Percentiles rank a stretch among this genome's conserved stretches.
Conservation (phyloP, 129 eudicot genomes). For the Pseudognaphalium luteoalbum region DNA sequence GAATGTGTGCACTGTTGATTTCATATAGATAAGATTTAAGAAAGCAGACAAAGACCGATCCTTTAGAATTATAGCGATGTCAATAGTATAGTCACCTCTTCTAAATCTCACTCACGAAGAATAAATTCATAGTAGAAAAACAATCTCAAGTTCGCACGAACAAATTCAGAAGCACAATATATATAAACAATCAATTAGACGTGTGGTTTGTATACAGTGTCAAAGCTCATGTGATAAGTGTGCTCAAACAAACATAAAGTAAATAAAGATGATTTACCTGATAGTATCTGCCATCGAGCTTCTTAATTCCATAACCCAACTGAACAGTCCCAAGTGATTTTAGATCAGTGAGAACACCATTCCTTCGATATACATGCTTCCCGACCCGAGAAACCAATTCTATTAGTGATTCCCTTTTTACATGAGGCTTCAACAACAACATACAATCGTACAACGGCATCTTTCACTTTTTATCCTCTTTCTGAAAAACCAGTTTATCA, state of each 20-base stretch:
- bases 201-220: too few relatives aligned
- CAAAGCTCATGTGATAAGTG: not conserved
- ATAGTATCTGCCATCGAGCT: slow-evolving; percentile 84
- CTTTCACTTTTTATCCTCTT: slow-evolving; percentile 7
- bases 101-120: not conserved
- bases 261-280: slow-evolving; percentile 42
- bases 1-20: not conserved
- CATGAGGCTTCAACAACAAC: slow-evolving; percentile 70
- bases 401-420: slow-evolving; percentile 43
- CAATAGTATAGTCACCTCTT: not conserved
- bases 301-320: slow-evolving; percentile 89
- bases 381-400: slow-evolving; percentile 71
- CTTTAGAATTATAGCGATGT: not conserved
- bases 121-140: too few relatives aligned
- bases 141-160: too few relatives aligned
- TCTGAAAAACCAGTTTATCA: slow-evolving; percentile 19
- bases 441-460: slow-evolving; percentile 87
- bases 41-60: not conserved
- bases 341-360: slow-evolving; percentile 74
- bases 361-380: slow-evolving; percentile 63
- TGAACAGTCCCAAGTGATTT: slow-evolving; percentile 62
- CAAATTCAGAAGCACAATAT: too few relatives aligned
- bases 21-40: not conserved
- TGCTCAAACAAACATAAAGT: not conserved
- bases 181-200: too few relatives aligned